Evolutionary conservation across 2,329 filamentous ascomycete species (phyloP).

Genomic region (Fusarium poae): DNA sequence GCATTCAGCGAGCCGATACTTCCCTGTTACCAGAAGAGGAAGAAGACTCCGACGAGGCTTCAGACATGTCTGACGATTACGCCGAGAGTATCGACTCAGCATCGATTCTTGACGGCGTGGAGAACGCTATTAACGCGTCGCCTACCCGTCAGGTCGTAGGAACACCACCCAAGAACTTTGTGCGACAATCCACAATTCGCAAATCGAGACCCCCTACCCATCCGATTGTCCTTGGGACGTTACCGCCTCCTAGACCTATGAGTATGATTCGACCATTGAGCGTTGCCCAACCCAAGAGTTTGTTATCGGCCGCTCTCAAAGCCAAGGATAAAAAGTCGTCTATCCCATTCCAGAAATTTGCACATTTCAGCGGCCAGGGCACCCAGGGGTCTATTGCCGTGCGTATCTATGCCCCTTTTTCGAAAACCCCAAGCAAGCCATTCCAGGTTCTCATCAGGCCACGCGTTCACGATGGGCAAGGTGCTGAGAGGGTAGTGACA

Average conservation of each 20-base stretch:
- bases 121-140: slow-evolving; percentile 68
- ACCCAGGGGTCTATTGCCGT: slow-evolving; percentile 81
- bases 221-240: slow-evolving; percentile 70
- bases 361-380: slow-evolving; percentile 80
- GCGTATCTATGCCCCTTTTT: slow-evolving; percentile 82
- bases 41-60: slow-evolving; percentile 71
- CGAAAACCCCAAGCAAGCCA: slow-evolving; percentile 72
- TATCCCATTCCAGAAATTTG: slow-evolving; percentile 82
- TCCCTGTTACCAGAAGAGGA: slow-evolving; percentile 69
- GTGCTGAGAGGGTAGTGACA: slow-evolving; percentile 71
- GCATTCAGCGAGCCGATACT: slow-evolving; percentile 61
- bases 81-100: slow-evolving; percentile 77
- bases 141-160: slow-evolving; percentile 71
- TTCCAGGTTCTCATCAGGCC: slow-evolving; percentile 79
- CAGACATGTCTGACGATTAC: slow-evolving; percentile 74
- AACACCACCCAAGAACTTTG: slow-evolving; percentile 72
- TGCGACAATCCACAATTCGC: slow-evolving; percentile 72
- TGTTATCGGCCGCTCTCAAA: slow-evolving; percentile 78
- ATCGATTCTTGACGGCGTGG: slow-evolving; percentile 76
- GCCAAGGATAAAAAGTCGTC: slow-evolving; percentile 76
- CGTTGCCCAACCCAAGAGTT: slow-evolving; percentile 76
- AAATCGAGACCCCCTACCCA: slow-evolving; percentile 70
- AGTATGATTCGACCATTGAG: slow-evolving; percentile 74
- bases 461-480: slow-evolving; percentile 75
- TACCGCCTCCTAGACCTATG: slow-evolving; percentile 78